A percentile compares a stretch with the other conserved stretches of the same genome.
phyloP scores from a whole-genome alignment of 2,329 filamentous ascomycete genomes.

The Fusarium sp. region DNA sequence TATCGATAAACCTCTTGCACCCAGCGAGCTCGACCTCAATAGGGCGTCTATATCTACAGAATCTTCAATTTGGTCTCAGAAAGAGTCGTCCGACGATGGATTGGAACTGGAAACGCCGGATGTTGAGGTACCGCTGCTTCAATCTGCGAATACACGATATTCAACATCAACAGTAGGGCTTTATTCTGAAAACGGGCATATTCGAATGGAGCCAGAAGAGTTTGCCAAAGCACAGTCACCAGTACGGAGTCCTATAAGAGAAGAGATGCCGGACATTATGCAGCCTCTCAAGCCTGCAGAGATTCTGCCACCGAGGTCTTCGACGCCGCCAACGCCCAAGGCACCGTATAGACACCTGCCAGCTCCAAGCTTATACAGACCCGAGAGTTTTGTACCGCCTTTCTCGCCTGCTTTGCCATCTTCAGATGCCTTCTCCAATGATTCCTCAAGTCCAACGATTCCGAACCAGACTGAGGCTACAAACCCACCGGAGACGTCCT shows the following conservation, averaged over 20 bases:
- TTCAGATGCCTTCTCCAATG: not conserved
- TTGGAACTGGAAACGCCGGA: constrained; percentile 14
- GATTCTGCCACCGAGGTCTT: constrained; percentile 9
- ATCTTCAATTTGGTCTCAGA: constrained; percentile 16
- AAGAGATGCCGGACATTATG: constrained; percentile 15
- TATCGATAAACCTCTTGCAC: constrained; percentile 20
- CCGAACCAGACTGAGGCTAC: not conserved
- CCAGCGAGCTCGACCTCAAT: constrained; percentile 14
- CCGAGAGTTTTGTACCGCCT: constrained; percentile 16
- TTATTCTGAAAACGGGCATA: constrained; percentile 18
- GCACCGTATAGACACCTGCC: constrained; percentile 9
- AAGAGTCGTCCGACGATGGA: not conserved
- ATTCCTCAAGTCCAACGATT: not conserved
- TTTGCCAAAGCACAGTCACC: constrained; percentile 19
- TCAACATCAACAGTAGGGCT: constrained; percentile 26
- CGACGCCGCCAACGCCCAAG: constrained; percentile 20
- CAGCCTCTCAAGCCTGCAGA: constrained; percentile 18
- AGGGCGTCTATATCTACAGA: constrained; percentile 17
- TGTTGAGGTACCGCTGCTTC: constrained; percentile 17
- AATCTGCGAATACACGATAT: constrained; percentile 15
- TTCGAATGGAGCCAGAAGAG: constrained; percentile 9
- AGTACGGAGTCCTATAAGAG: constrained; percentile 6
- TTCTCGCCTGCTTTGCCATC: constrained; percentile 8
- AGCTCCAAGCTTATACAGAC: constrained; percentile 11
- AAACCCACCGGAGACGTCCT: constrained; percentile 12